Conservation (phyloP, 495 filamentous ascomycete species). For the Bathelium albidoporum region DNA sequence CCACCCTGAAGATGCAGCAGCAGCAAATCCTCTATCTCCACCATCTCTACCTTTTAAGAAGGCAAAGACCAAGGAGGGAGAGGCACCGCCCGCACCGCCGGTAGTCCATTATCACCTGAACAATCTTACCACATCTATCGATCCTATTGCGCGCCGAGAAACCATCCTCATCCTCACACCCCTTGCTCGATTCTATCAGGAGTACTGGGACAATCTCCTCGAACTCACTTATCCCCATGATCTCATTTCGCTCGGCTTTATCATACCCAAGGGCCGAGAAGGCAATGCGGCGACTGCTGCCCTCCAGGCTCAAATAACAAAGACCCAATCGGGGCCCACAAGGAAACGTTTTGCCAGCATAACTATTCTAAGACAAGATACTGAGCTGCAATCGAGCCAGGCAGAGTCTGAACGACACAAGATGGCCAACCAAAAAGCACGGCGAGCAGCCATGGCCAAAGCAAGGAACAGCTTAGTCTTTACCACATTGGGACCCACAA, state of each 20-base stretch:
- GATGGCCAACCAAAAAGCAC: conserved; percentile 72
- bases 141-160: conserved; percentile 68
- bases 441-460: conserved; percentile 81
- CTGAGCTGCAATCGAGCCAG: conserved; percentile 75
- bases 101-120: conserved; percentile 92
- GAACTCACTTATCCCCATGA: conserved; percentile 83
- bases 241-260: conserved; percentile 90
- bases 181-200: conserved; percentile 82
- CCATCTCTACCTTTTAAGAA: conserved; percentile 78
- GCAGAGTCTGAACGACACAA: conserved; percentile 84
- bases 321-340: conserved; percentile 69
- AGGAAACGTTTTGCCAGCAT: conserved; percentile 80
- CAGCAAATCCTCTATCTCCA: conserved; percentile 65
- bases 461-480: conserved; percentile 91
- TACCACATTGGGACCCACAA: conserved; percentile 89
- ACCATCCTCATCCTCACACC: conserved; percentile 87
- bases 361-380: conserved; percentile 91
- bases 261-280: conserved; percentile 81
- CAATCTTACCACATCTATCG: conserved; percentile 68
- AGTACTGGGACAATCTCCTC: conserved; percentile 92
- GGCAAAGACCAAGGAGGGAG: conserved; percentile 39
- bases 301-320: conserved; percentile 72
- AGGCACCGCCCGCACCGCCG: conserved; percentile 58
- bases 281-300: conserved; percentile 72
- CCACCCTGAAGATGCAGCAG: conserved; percentile 44